phyloP scores from a whole-genome alignment of 768 basidiomycete species.

The Xanthoconium stramineum region DNA sequence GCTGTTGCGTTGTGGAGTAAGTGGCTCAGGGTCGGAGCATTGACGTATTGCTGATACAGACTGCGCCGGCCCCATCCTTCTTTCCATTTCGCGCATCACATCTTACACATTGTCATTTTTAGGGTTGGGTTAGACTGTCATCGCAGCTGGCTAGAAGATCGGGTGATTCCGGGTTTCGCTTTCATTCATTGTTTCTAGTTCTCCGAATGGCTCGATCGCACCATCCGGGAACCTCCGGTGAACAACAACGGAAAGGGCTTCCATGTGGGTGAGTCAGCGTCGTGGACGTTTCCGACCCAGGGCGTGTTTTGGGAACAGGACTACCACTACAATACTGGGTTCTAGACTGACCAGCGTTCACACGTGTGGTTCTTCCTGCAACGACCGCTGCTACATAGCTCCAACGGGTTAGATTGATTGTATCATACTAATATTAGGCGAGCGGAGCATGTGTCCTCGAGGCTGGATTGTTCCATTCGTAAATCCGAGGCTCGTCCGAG shows the following conservation, averaged over 20 bases:
- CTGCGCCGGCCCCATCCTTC: no score
- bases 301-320: not conserved
- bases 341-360: not conserved
- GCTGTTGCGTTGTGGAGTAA: not conserved
- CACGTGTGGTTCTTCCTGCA: not conserved
- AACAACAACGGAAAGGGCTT: not conserved
- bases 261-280: not conserved
- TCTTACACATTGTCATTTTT: not conserved
- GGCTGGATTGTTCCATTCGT: no score
- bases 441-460: not conserved
- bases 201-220: no score
- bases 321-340: not conserved
- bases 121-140: conserved; percentile 4
- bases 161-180: not conserved
- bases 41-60: no score
- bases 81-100: not conserved
- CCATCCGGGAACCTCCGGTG: not conserved
- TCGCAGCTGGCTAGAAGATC: not conserved
- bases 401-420: no score
- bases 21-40: not conserved
- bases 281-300: not conserved
- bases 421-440: not conserved
- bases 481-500: no score
- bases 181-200: not conserved
- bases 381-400: no score